Evolutionary conservation across 1,284 basidiomycete genomes (phyloP).

Genomic region (Crepidotus sp.): DNA sequence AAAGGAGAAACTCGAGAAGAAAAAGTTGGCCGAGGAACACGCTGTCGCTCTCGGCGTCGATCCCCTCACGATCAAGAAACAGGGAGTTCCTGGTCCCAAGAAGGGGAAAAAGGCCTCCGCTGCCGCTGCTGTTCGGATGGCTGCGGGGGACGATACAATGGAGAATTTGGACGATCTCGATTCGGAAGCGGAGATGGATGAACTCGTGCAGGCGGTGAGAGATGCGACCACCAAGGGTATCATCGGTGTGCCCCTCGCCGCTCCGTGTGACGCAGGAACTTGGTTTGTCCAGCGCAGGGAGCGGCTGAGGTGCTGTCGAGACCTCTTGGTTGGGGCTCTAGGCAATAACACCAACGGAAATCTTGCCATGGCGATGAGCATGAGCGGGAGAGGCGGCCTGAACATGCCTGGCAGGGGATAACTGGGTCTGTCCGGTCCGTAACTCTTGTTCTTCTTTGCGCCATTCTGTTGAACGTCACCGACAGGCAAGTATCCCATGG

Average conservation of each 20-base stretch:
- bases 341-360: conserved; percentile 14
- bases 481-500: too few relatives aligned
- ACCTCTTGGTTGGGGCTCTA: conserved; percentile 54
- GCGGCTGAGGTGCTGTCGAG: conserved; percentile 57
- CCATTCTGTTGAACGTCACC: not conserved
- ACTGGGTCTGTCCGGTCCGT: not conserved
- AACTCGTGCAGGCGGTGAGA: conserved; percentile 40
- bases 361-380: conserved; percentile 10
- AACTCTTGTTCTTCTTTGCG: not conserved
- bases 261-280: conserved; percentile 45
- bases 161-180: conserved; percentile 76
- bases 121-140: conserved; percentile 36
- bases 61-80: conserved; percentile 29
- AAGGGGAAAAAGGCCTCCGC: conserved; percentile 47
- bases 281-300: conserved; percentile 76
- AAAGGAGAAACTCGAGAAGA: conserved; percentile 69
- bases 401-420: conserved; percentile 6
- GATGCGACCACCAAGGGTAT: conserved; percentile 48
- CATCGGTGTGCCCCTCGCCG: conserved; percentile 46
- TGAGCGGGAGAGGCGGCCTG: conserved; percentile 6
- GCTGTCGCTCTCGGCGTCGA: conserved; percentile 51
- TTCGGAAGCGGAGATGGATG: conserved; percentile 66
- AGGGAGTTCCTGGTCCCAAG: conserved; percentile 28
- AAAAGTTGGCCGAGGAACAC: conserved; percentile 55
- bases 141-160: conserved; percentile 45